These are phyloP conservation scores for Plasmodium gonderi DNA, from an alignment of 169 alveolate species.

Conservation along the genomic window DNA sequence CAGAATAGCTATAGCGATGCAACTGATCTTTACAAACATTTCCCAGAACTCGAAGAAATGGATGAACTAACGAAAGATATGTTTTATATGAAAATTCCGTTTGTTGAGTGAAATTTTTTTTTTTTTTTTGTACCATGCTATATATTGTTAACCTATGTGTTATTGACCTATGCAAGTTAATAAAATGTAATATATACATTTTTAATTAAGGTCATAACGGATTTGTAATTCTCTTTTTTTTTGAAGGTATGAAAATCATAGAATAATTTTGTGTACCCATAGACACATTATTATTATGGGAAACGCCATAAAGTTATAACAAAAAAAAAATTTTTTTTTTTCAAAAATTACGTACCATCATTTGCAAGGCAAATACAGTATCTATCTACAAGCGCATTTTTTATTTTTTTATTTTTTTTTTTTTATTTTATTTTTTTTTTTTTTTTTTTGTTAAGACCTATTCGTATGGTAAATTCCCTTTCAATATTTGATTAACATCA, in stretches of 20 bases:
- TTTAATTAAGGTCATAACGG: too few relatives aligned
- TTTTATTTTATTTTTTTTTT: background rate
- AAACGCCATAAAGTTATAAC: too few relatives aligned
- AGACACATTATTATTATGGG: too few relatives aligned
- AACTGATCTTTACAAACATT: conserved; percentile 44
- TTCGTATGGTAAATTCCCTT: conserved; percentile 72
- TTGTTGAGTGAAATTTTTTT: conserved; percentile 24
- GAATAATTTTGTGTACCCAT: too few relatives aligned
- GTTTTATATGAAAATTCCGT: conserved; percentile 74
- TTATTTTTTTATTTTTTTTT: background rate
- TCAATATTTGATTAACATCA: conserved; percentile 72
- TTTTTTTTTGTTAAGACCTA: background rate
- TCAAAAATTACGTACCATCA: too few relatives aligned
- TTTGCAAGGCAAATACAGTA: background rate
- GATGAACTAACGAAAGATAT: conserved; percentile 39
- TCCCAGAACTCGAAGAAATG: conserved; percentile 74
- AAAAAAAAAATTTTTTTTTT: too few relatives aligned
- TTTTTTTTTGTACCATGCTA: background rate
- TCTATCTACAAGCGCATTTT: background rate
- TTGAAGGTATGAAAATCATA: too few relatives aligned
- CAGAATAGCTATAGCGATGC: conserved; percentile 54
- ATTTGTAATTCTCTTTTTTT: too few relatives aligned
- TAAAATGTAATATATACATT: too few relatives aligned
- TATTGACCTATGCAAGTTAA: background rate
- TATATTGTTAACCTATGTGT: background rate